phyloP scores from a whole-genome alignment of 768 basidiomycete species.

The Rhodotorula taiwanensis region DNA sequence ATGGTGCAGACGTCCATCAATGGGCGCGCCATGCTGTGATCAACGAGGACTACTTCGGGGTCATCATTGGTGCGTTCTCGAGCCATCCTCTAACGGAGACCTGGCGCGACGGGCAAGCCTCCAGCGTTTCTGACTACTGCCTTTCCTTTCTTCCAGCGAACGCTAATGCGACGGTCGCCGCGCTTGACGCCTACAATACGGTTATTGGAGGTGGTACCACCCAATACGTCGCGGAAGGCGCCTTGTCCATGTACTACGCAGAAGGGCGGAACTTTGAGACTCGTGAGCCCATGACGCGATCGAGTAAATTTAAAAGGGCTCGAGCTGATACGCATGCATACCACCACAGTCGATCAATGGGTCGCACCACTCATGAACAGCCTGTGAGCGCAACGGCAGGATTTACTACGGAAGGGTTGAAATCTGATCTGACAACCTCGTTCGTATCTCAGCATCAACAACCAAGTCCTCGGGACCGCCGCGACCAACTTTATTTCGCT shows the following conservation, averaged over 20 bases:
- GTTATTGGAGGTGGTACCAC: not conserved
- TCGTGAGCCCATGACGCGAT: not conserved
- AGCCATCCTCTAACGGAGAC: too few species aligned
- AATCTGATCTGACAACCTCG: too few species aligned
- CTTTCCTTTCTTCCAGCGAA: conserved; percentile 1
- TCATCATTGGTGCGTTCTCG: conserved; percentile 23
- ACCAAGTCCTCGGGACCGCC: conserved; percentile 1
- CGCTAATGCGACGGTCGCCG: conserved; percentile 18
- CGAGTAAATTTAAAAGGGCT: too few species aligned
- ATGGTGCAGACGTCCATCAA: conserved; percentile 15
- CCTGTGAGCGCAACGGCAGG: too few species aligned
- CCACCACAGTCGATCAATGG: conserved; percentile 24
- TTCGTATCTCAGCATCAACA: not conserved
- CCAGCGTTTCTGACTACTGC: too few species aligned
- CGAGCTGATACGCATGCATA: too few species aligned
- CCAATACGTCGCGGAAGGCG: conserved; percentile 5
- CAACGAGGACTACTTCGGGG: conserved; percentile 25
- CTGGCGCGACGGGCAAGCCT: too few species aligned
- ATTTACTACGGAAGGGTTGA: too few species aligned
- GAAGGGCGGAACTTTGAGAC: conserved; percentile 28
- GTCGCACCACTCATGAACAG: conserved; percentile 13
- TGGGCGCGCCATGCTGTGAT: conserved; percentile 9
- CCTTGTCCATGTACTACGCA: conserved; percentile 3
- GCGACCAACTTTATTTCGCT: conserved; percentile 2
- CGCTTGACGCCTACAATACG: conserved; percentile 3